phyloP scores from a whole-genome alignment of 345 rosid genomes.

The Gynandropsis gynandra region DNA sequence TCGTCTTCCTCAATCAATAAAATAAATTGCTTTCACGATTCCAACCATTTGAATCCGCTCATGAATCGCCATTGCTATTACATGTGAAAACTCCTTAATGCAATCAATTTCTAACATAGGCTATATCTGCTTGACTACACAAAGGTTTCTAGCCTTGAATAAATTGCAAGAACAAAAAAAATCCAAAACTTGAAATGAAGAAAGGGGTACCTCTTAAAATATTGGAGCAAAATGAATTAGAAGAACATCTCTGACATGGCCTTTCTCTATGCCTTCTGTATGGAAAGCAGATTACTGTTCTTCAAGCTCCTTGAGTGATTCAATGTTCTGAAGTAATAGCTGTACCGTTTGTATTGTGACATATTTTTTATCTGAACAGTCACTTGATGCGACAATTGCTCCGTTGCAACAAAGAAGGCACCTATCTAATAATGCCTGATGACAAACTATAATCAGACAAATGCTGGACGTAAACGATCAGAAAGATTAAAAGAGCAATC shows the following conservation, averaged over 20 bases:
- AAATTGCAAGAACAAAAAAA: constrained; percentile 7
- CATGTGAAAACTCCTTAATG: constrained; percentile 15
- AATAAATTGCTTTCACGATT: too few relatives aligned
- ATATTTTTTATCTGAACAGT: constrained; percentile 31
- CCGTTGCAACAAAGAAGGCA: constrained; percentile 43
- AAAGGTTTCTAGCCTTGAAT: background rate
- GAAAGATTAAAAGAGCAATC: constrained; percentile 4
- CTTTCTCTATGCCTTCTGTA: constrained; percentile 34
- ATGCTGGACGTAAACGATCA: constrained; percentile 18
- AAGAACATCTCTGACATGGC: constrained; percentile 38
- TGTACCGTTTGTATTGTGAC: constrained; percentile 41
- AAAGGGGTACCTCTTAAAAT: constrained; percentile 50
- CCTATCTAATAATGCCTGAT: constrained; percentile 66
- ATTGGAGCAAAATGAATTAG: constrained; percentile 40
- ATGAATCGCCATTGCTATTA: too few relatives aligned
- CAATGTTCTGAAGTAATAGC: constrained; percentile 46
- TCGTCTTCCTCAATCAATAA: too few relatives aligned
- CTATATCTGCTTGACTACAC: too few relatives aligned
- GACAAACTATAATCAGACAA: constrained; percentile 22
- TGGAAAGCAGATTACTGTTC: constrained; percentile 37
- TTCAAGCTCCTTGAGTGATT: constrained; percentile 55
- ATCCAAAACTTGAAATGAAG: background rate
- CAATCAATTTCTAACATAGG: constrained; percentile 5
- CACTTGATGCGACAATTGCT: constrained; percentile 27
- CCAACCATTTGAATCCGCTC: too few relatives aligned